Percentiles rank a stretch among this genome's conserved stretches.
Evolutionary conservation across 257 asterid species (phyloP).

Genomic region (Thymus quinquecostatus): DNA sequence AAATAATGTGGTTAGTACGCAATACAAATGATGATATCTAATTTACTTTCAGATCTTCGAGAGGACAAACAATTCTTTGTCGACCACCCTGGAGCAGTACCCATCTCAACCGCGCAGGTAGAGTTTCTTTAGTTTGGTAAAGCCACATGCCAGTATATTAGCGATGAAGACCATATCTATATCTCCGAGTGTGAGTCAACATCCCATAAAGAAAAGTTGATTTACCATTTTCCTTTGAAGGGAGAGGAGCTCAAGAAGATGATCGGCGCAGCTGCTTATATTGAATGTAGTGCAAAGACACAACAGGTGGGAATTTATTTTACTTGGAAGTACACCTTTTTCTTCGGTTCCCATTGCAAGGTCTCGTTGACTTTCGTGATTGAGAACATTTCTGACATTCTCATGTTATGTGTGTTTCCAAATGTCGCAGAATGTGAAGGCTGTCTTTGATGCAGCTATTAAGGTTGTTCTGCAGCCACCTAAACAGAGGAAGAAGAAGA

Average conservation of each 20-base stretch:
- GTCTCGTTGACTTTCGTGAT: slow-evolving; percentile 2
- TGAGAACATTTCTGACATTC: not conserved
- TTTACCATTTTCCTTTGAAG: slow-evolving; percentile 41
- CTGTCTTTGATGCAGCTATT: slow-evolving; percentile 59
- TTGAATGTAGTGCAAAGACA: slow-evolving; percentile 84
- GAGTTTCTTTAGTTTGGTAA: slow-evolving; percentile 8
- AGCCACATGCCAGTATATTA: not conserved
- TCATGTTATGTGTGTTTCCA: not conserved
- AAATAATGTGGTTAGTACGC: not conserved
- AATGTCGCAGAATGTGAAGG: slow-evolving; percentile 59
- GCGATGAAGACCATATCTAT: not conserved
- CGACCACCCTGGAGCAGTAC: slow-evolving; percentile 67
- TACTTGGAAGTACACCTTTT: slow-evolving; percentile 18
- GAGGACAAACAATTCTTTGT: slow-evolving; percentile 58
- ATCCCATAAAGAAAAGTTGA: slow-evolving; percentile 23
- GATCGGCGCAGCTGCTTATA: slow-evolving; percentile 76
- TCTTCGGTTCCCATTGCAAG: not conserved
- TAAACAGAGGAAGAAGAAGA: slow-evolving; percentile 52
- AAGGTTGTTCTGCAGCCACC: slow-evolving; percentile 66
- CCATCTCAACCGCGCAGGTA: slow-evolving; percentile 64
- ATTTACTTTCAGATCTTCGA: slow-evolving; percentile 55
- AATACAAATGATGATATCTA: slow-evolving; percentile 14
- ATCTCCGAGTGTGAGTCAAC: not conserved
- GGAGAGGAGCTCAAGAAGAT: slow-evolving; percentile 83
- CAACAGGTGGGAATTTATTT: slow-evolving; percentile 55